Evolutionary conservation across 1,284 basidiomycete species (phyloP).

Genomic region (Tilletia walkeri): DNA sequence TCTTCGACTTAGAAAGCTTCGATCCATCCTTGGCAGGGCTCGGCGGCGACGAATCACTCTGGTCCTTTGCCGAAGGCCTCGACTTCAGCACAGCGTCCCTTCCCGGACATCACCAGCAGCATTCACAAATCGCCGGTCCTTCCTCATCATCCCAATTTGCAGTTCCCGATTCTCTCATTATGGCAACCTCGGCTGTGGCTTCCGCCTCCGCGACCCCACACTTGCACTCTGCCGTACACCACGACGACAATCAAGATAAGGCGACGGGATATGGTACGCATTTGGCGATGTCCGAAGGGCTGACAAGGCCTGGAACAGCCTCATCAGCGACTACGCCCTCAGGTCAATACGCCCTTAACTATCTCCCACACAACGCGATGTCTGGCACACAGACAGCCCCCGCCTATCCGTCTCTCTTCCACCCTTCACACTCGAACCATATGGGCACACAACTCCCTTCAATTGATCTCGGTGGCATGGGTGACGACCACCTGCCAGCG

Average conservation of each 20-base stretch:
- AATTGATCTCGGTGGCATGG: background rate
- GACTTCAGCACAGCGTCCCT: background rate
- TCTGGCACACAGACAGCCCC: background rate
- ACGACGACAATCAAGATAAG: no score
- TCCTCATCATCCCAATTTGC: no score
- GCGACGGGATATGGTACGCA: no score
- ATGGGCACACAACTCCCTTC: background rate
- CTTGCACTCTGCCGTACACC: no score
- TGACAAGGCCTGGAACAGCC: background rate
- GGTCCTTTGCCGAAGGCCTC: conserved; percentile 11
- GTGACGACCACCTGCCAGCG: background rate
- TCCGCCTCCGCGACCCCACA: no score
- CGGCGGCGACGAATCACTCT: conserved; percentile 15
- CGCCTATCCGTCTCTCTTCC: background rate
- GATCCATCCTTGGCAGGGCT: conserved; percentile 5
- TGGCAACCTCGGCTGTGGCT: no score
- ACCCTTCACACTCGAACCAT: no score
- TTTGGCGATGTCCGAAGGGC: no score
- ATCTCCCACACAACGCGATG: background rate
- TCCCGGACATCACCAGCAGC: background rate
- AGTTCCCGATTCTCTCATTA: no score
- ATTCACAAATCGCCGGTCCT: background rate
- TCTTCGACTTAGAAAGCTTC: conserved; percentile 29
- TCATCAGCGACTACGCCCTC: background rate
- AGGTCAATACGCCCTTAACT: background rate